Evolutionary conservation across 148 eudicot genomes (phyloP).

Genomic region (Arctostaphylos glauca): DNA sequence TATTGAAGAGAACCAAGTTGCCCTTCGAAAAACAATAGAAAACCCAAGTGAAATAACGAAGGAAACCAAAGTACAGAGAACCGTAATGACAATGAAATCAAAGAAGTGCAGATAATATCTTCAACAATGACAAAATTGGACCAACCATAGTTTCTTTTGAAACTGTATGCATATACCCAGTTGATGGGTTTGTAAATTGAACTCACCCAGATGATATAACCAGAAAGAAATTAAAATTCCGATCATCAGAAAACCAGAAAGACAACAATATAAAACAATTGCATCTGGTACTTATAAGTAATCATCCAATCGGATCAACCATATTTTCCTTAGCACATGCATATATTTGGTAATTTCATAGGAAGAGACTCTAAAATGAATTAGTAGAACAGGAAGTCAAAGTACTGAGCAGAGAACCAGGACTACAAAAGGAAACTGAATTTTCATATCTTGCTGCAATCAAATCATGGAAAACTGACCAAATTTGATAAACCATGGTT

Average conservation of each 20-base stretch:
- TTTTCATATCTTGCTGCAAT: background rate
- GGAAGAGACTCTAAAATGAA: background rate
- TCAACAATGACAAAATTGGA: background rate
- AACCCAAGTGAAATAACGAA: background rate
- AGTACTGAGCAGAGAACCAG: background rate
- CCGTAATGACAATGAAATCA: background rate
- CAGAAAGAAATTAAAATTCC: background rate
- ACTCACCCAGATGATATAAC: background rate
- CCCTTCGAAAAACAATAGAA: no score
- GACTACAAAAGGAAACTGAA: background rate
- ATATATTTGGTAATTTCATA: background rate
- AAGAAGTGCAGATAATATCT: background rate
- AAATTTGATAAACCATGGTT: background rate
- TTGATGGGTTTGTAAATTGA: background rate
- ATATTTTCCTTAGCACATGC: background rate
- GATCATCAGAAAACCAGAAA: background rate
- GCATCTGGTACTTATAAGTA: background rate
- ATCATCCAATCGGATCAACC: background rate
- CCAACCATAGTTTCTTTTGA: background rate
- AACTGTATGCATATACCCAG: background rate
- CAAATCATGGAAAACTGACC: background rate
- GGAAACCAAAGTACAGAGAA: background rate
- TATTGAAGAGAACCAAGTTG: background rate
- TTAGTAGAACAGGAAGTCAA: background rate
- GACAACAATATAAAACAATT: no score